Conservation (phyloP, 257 asterid genomes). For the Apocynum venetum region DNA sequence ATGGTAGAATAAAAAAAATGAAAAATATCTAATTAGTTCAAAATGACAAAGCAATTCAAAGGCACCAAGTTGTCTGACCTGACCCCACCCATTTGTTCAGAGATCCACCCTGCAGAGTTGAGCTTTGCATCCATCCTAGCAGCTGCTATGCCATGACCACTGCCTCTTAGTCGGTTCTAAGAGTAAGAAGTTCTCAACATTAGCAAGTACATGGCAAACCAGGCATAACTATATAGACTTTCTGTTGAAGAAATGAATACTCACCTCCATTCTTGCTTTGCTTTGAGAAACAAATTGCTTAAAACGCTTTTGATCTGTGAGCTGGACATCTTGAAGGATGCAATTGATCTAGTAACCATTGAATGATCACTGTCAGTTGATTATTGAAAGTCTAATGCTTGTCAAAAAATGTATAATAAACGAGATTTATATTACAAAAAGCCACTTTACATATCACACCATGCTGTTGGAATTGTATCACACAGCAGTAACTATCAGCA, state of each 20-base stretch:
- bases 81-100: slow-evolving; percentile 98
- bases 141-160: slow-evolving; percentile 97
- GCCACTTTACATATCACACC: background rate
- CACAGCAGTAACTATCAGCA: background rate
- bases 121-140: slow-evolving; percentile 98
- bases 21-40: background rate
- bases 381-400: background rate
- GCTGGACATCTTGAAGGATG: slow-evolving; percentile 88
- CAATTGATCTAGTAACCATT: slow-evolving; percentile 59
- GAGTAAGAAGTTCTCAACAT: slow-evolving; percentile 23
- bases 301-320: slow-evolving; percentile 92
- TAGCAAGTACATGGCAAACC: slow-evolving; percentile 1
- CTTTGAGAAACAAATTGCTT: slow-evolving; percentile 97
- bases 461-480: background rate
- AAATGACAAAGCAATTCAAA: background rate
- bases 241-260: slow-evolving; percentile 6
- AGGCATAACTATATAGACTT: slow-evolving; percentile 13
- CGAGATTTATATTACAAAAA: background rate
- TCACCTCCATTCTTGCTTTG: slow-evolving; percentile 98
- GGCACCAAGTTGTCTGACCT: slow-evolving; percentile 44
- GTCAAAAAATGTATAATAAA: background rate
- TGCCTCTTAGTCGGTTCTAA: slow-evolving; percentile 95
- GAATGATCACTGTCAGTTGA: slow-evolving; percentile 13
- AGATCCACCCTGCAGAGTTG: slow-evolving; percentile 90
- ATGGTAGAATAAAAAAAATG: background rate